These are phyloP conservation scores for Camellia granthamiana DNA, from an alignment of 148 eudicot genomes.

Conservation along the genomic window DNA sequence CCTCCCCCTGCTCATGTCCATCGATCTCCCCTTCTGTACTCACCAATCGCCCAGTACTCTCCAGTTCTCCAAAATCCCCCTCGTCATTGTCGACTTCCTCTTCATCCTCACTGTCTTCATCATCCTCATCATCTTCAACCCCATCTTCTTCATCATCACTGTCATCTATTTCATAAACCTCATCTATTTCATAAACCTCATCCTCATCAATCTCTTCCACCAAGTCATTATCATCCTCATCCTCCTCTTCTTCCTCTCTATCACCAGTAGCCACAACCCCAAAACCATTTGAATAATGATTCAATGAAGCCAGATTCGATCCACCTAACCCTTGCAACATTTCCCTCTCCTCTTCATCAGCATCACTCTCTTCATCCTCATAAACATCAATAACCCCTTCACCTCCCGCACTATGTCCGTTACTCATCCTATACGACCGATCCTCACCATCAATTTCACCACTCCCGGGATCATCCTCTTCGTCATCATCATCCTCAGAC, in stretches of 20 bases:
- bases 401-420: constrained; percentile 37
- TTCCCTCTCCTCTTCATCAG: constrained; percentile 75
- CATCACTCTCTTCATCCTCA: constrained; percentile 84
- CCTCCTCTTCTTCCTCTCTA: constrained; percentile 34
- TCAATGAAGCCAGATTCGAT: neutral
- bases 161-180: constrained; percentile 41
- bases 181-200: too few relatives aligned
- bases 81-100: constrained; percentile 68
- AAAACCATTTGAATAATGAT: constrained; percentile 47
- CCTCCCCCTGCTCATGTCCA: constrained; percentile 87
- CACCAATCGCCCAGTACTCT: constrained; percentile 39
- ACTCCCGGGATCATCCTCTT: constrained; percentile 62
- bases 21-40: constrained; percentile 75
- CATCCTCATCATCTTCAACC: constrained; percentile 55
- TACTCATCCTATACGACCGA: constrained; percentile 28
- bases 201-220: constrained; percentile 41
- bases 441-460: constrained; percentile 62
- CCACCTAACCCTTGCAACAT: constrained; percentile 40
- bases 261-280: constrained; percentile 34
- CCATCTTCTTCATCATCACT: constrained; percentile 46
- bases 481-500: constrained; percentile 52
- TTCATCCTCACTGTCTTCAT: constrained; percentile 57
- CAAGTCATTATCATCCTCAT: constrained; percentile 35
- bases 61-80: constrained; percentile 46
- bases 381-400: constrained; percentile 69